Percentiles rank a stretch among this genome's conserved stretches.
Evolutionary conservation across 2,329 filamentous ascomycete genomes (phyloP).

Genomic region (Claviceps capensis): DNA sequence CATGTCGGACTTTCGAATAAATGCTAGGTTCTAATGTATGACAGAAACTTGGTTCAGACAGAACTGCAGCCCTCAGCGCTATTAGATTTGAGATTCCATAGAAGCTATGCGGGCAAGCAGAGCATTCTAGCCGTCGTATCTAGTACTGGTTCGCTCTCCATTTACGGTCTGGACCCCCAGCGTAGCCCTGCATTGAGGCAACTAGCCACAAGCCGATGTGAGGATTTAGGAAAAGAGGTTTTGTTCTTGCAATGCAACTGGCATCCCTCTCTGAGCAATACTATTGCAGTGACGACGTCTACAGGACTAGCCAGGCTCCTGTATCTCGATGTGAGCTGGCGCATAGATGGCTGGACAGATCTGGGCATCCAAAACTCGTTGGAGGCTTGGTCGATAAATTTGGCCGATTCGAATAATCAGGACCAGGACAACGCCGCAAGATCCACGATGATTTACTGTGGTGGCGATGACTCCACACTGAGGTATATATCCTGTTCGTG

Average conservation of each 20-base stretch:
- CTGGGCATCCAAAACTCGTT: constrained; percentile 37
- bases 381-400: constrained; percentile 63
- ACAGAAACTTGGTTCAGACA: constrained; percentile 33
- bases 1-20: neutral
- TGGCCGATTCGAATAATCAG: constrained; percentile 25
- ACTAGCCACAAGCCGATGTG: constrained; percentile 30
- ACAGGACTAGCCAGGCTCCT: constrained; percentile 49
- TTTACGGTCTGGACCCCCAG: constrained; percentile 42
- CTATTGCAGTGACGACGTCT: constrained; percentile 59
- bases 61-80: constrained; percentile 56
- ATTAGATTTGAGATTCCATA: constrained; percentile 74
- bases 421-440: constrained; percentile 12
- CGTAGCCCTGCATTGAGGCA: constrained; percentile 22
- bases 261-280: constrained; percentile 42
- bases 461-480: constrained; percentile 61
- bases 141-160: constrained; percentile 56
- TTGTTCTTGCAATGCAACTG: constrained; percentile 63
- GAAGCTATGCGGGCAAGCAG: constrained; percentile 19
- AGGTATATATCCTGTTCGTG: constrained; percentile 28
- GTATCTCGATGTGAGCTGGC: constrained; percentile 28
- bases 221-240: constrained; percentile 39
- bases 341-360: constrained; percentile 19
- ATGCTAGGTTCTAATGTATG: neutral
- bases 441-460: constrained; percentile 42
- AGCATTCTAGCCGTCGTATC: constrained; percentile 60